Base-by-base conservation (phyloP, 371 early-diverging fungal species). In the Mortierella sp. region DNA sequence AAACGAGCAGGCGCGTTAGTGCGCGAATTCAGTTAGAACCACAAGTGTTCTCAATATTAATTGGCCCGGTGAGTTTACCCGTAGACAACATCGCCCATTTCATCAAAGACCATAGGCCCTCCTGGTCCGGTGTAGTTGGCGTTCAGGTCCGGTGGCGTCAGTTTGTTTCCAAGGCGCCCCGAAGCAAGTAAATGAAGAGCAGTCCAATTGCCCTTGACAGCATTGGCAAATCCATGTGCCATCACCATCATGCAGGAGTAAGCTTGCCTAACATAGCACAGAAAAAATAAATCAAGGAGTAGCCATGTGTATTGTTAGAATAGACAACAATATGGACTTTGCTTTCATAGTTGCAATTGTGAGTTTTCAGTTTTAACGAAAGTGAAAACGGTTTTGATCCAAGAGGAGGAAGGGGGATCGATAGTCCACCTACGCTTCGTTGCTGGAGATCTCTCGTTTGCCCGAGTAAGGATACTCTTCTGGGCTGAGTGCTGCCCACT, bases 231-330 rank as follows among this genome's bases (percentile, higher is more conserved):
- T 0, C 93, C 93, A 60, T 89, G 80, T 21, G 93, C 93, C 91
- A 93, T 89, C n/a, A 92, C 88, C 92, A 91, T 91, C 91, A 93
- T 92, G 78, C 92, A 92, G 48, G 92, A 83, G 65, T 81, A 86
- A 0, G 82, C 86, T 71, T 86, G 86, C 24, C 86, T 86, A 72
- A 55, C 63, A 42, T 63, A 31, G 19, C 19, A 34, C n/a, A 52
- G 24, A 26, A 26, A 63, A 14, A 11, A 52, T 54, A 75, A 60
- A 63, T 38, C 31, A 31, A 38, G 38, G 65, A 38, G 65, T 38
- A 38, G 38, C 19, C 26, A 63, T 31, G 31, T 16, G 14, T 63
- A 63, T 63, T 63, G 63, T 63, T 34, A 63, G 63, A 63, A 63
- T 34, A 31, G 3, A 48, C 13, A 50, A 34, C 1, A 34, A 19